These are phyloP conservation scores for Hericium coralloides DNA, from an alignment of 768 basidiomycete genomes.

Conservation along the genomic window DNA sequence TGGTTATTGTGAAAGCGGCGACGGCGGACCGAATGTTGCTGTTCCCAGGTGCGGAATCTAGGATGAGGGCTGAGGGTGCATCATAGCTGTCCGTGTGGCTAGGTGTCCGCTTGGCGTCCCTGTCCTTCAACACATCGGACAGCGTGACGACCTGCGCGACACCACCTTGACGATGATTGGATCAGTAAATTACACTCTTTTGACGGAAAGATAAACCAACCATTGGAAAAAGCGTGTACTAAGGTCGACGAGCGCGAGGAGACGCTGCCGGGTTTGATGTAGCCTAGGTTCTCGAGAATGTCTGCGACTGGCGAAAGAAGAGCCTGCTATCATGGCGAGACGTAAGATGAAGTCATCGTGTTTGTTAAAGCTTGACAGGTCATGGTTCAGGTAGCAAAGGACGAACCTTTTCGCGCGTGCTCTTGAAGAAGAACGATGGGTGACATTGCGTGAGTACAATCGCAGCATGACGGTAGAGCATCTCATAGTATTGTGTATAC, in stretches of 20 bases:
- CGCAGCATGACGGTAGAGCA: conserved; percentile 7
- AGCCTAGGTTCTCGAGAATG: neutral
- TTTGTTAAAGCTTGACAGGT: neutral
- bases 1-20: conserved; percentile 10
- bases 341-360: neutral
- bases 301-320: neutral
- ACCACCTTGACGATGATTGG: neutral
- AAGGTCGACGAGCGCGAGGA: neutral
- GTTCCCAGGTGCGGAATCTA: conserved; percentile 14
- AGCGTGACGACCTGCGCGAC: neutral
- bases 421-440: conserved; percentile 5
- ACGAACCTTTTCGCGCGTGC: neutral
- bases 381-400: neutral
- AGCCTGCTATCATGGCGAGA: neutral
- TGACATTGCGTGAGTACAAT: conserved; percentile 7
- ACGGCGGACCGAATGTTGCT: neutral
- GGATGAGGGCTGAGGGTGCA: conserved; percentile 8
- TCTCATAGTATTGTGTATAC: conserved; percentile 9
- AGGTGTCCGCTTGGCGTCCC: neutral
- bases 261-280: neutral
- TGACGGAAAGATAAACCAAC: neutral
- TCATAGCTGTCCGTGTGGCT: neutral
- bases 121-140: neutral
- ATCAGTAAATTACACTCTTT: neutral
- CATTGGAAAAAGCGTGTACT: conserved; percentile 11